Evolutionary conservation across 2,329 filamentous ascomycete genomes (phyloP).

Genomic region (Cercospora janseana): DNA sequence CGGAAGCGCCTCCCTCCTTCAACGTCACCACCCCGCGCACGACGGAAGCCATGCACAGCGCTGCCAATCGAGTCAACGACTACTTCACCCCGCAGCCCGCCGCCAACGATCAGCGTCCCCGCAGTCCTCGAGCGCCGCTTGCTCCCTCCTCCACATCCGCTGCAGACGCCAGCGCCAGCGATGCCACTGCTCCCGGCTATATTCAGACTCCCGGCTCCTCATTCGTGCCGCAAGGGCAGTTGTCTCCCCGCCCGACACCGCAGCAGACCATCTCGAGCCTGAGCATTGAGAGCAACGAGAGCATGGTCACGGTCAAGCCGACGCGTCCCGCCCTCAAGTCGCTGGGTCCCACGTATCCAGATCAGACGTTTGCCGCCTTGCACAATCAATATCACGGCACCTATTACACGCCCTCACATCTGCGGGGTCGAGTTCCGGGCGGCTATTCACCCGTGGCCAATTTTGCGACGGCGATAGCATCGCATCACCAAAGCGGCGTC

Average conservation of each 20-base stretch:
- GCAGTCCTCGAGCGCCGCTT: not conserved
- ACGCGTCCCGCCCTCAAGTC: constrained; percentile 27
- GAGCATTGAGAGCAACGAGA: constrained; percentile 44
- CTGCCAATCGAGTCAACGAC: constrained; percentile 2
- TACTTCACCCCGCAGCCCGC: constrained; percentile 18
- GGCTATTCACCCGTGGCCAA: constrained; percentile 10
- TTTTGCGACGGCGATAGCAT: constrained; percentile 42
- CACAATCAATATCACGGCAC: constrained; percentile 47
- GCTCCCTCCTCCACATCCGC: not conserved
- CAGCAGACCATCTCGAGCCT: constrained; percentile 44
- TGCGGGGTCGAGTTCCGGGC: not conserved
- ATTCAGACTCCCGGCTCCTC: constrained; percentile 15
- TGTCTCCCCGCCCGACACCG: constrained; percentile 39
- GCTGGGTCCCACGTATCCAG: constrained; percentile 45
- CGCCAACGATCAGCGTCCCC: constrained; percentile 1
- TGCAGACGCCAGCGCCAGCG: constrained; percentile 16
- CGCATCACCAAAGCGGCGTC: constrained; percentile 27
- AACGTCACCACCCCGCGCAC: constrained; percentile 28
- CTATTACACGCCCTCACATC: constrained; percentile 32
- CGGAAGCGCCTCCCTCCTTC: constrained; percentile 39
- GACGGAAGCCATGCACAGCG: constrained; percentile 13
- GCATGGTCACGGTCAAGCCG: constrained; percentile 36
- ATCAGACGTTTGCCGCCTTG: constrained; percentile 51
- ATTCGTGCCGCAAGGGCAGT: constrained; percentile 14
- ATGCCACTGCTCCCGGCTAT: constrained; percentile 27